phyloP scores from a whole-genome alignment of 352 stramenopile genomes.

The Saprolegnia diclina region DNA sequence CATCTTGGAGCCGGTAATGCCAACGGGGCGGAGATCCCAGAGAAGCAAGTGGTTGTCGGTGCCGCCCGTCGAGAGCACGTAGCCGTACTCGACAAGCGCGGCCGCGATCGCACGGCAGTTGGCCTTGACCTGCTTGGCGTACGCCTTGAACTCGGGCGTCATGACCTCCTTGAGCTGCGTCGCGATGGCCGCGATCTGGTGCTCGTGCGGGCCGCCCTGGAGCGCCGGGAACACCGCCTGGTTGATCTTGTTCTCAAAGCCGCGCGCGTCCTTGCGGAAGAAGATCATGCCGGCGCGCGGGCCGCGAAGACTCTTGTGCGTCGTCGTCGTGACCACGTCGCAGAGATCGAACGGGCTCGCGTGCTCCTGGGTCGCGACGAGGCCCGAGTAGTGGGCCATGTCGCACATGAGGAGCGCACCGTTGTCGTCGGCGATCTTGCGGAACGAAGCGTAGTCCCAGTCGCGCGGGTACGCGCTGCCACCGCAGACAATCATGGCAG shows the following conservation, averaged over 20 bases:
- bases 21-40: constrained; percentile 94
- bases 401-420: constrained; percentile 97
- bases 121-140: constrained; percentile 89
- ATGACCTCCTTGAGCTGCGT: constrained; percentile 97
- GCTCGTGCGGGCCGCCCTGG: constrained; percentile 96
- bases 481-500: constrained; percentile 96
- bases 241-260: constrained; percentile 95
- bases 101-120: constrained; percentile 94
- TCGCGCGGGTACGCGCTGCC: constrained; percentile 97
- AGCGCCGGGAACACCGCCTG: constrained; percentile 98
- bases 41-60: constrained; percentile 99
- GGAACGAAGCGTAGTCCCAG: constrained; percentile 97
- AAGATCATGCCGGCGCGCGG: constrained; percentile 99
- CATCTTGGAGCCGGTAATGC: constrained; percentile 97
- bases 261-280: constrained; percentile 92
- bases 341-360: constrained; percentile 96
- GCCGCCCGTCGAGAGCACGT: constrained; percentile 95
- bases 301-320: constrained; percentile 98
- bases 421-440: constrained; percentile 97
- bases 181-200: constrained; percentile 98
- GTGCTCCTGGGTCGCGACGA: constrained; percentile 95
- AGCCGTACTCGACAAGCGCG: constrained; percentile 89
- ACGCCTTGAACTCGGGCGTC: constrained; percentile 96
- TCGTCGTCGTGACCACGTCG: constrained; percentile 99
- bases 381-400: constrained; percentile 99